Evolutionary conservation across 371 early-diverging fungal species (phyloP).

Genomic region (Dentiscutata heterogama): DNA sequence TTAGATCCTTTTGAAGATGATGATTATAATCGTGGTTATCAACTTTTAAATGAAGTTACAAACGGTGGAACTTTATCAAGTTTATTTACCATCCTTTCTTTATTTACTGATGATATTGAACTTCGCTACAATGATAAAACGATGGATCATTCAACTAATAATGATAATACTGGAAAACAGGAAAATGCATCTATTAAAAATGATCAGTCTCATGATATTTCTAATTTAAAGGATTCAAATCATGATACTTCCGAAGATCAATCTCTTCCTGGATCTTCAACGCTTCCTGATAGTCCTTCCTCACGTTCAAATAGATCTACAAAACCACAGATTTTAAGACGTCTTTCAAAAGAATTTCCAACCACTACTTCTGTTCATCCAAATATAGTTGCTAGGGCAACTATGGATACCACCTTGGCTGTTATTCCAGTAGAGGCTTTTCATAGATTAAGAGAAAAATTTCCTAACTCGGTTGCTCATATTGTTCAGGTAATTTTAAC

Average conservation of each 20-base stretch:
- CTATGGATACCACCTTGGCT: constrained; percentile 90
- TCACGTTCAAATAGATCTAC: background rate
- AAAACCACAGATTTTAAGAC: constrained; percentile 7
- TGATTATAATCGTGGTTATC: constrained; percentile 65
- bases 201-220: background rate
- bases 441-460: constrained; percentile 85
- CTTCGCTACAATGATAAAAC: constrained; percentile 63
- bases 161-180: background rate
- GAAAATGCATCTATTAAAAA: background rate
- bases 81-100: constrained; percentile 90
- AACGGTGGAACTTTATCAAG: constrained; percentile 94
- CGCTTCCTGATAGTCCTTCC: background rate
- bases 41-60: constrained; percentile 88
- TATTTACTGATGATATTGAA: constrained; percentile 86
- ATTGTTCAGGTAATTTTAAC: constrained; percentile 96
- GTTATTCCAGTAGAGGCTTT: constrained; percentile 97
- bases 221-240: no score
- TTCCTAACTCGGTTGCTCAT: constrained; percentile 94
- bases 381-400: constrained; percentile 87
- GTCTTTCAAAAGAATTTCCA: constrained; percentile 34
- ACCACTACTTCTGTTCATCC: constrained; percentile 64
- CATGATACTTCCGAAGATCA: no score
- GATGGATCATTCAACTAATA: constrained; percentile 50
- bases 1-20: constrained; percentile 48
- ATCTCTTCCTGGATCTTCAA: no score